A percentile compares a stretch with the other conserved stretches of the same genome.
phyloP scores from a whole-genome alignment of 192 early-diverging fungal genomes.

The Backusella parvicylindrica region DNA sequence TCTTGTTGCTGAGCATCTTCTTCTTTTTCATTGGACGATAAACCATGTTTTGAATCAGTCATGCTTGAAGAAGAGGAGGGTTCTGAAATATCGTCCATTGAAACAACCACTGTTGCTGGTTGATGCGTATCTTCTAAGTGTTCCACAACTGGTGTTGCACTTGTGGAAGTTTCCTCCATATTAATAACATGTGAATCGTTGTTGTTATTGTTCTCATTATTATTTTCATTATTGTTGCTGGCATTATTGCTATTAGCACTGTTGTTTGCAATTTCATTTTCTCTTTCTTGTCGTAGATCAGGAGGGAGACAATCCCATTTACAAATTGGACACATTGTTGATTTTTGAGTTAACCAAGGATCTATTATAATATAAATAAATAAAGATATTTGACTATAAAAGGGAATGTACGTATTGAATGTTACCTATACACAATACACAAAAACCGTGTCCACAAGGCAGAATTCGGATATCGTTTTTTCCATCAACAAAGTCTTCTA shows the following conservation, averaged over 20 bases:
- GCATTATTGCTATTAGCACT: not conserved
- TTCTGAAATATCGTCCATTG: not conserved
- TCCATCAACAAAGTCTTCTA: conserved; percentile 28
- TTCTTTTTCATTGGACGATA: not conserved
- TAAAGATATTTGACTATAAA: not conserved
- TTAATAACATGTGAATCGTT: not conserved
- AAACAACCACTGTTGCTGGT: not conserved
- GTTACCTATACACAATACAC: conserved; percentile 36
- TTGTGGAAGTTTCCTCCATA: not conserved
- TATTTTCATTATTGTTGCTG: not conserved
- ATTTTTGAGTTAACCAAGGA: conserved; percentile 35
- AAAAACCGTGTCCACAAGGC: conserved; percentile 40
- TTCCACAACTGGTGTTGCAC: not conserved
- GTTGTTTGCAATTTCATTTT: not conserved
- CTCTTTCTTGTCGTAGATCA: not conserved
- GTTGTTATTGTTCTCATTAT: not conserved
- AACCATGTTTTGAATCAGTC: not conserved
- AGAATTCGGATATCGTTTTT: conserved; percentile 26
- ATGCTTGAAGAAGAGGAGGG: not conserved
- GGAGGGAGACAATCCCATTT: conserved; percentile 30
- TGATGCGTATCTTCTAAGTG: not conserved
- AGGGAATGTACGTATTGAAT: not conserved
- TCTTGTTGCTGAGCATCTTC: not conserved
- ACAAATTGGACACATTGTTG: conserved; percentile 30
- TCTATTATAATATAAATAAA: conserved; percentile 4